Evolutionary conservation across 352 stramenopile species (phyloP).

Genomic region (Globisporangium cystogenes): DNA sequence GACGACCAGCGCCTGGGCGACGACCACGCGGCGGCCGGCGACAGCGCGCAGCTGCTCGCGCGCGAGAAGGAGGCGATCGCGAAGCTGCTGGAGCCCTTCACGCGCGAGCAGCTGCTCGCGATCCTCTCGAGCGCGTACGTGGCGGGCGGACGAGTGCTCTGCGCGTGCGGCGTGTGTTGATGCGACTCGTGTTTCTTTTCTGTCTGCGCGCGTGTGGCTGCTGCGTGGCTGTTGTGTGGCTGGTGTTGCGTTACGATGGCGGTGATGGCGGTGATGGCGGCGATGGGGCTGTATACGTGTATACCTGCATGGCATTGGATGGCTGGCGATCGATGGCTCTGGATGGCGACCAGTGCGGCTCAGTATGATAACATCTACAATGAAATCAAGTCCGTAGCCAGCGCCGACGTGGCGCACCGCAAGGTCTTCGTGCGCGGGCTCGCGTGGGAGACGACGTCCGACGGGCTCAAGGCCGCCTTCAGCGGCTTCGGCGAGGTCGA

Average conservation of each 20-base stretch:
- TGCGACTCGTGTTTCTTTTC: neutral
- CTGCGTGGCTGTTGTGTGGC: neutral
- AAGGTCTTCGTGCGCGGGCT: constrained; percentile 71
- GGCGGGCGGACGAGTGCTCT: constrained; percentile 3
- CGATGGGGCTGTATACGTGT: neutral
- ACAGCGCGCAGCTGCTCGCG: constrained; percentile 12
- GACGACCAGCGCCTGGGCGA: constrained; percentile 4
- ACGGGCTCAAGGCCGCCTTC: constrained; percentile 44
- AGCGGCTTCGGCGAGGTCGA: constrained; percentile 51
- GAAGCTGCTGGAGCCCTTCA: constrained; percentile 50
- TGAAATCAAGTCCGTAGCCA: constrained; percentile 53
- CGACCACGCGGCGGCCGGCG: neutral
- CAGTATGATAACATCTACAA: constrained; percentile 53
- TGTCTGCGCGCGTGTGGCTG: neutral
- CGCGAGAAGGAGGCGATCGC: constrained; percentile 20
- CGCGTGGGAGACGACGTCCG: constrained; percentile 46
- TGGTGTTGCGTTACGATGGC: neutral
- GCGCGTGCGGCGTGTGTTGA: constrained; percentile 3
- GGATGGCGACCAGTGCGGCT: constrained; percentile 31
- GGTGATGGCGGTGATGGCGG: neutral
- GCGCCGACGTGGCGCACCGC: constrained; percentile 46
- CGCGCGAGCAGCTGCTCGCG: constrained; percentile 54
- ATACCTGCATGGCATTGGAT: constrained; percentile 2
- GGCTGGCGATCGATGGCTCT: neutral
- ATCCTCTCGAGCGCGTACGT: constrained; percentile 69